Percentiles rank a stretch among this genome's conserved stretches.
Conservation (phyloP, 2,329 filamentous ascomycete species). For the Meredithiella fracta region DNA sequence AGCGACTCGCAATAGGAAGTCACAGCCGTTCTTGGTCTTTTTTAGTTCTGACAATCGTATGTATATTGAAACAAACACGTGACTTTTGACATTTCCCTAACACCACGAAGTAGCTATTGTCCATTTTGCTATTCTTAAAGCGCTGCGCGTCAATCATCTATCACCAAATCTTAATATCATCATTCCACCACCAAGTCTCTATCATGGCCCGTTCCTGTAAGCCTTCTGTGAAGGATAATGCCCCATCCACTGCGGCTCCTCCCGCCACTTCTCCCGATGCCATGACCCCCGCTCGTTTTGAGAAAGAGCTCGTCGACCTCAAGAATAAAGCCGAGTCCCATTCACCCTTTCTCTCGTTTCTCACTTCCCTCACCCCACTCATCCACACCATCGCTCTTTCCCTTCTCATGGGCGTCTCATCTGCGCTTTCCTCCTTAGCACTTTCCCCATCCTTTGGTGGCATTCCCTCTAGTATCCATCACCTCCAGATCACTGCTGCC, state of each 20-base stretch:
- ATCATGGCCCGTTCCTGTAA: not conserved
- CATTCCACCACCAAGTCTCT: not conserved
- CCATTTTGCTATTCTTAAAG: not conserved
- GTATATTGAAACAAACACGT: too few relatives aligned
- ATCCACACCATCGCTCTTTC: conserved; percentile 26
- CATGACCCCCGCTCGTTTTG: conserved; percentile 35
- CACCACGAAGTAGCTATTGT: too few relatives aligned
- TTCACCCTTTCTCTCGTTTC: conserved; percentile 20
- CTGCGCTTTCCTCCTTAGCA: conserved; percentile 55
- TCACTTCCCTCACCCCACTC: conserved; percentile 20
- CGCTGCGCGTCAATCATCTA: not conserved
- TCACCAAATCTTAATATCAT: not conserved
- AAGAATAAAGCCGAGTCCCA: conserved; percentile 28
- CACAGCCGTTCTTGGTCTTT: not conserved
- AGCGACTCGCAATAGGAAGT: too few relatives aligned
- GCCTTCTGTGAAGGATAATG: conserved; percentile 10
- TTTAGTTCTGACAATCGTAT: not conserved
- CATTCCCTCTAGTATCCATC: conserved; percentile 59
- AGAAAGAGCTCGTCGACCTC: conserved; percentile 36
- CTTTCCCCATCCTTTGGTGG: conserved; percentile 80
- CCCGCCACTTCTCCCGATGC: conserved; percentile 17
- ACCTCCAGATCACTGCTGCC: conserved; percentile 47
- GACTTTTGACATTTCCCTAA: too few relatives aligned
- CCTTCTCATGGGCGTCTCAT: conserved; percentile 43
- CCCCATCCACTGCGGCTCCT: conserved; percentile 4